These are phyloP conservation scores for Candida albicans DNA, from an alignment of 1,139 yeast genomes.

Conservation along the genomic window DNA sequence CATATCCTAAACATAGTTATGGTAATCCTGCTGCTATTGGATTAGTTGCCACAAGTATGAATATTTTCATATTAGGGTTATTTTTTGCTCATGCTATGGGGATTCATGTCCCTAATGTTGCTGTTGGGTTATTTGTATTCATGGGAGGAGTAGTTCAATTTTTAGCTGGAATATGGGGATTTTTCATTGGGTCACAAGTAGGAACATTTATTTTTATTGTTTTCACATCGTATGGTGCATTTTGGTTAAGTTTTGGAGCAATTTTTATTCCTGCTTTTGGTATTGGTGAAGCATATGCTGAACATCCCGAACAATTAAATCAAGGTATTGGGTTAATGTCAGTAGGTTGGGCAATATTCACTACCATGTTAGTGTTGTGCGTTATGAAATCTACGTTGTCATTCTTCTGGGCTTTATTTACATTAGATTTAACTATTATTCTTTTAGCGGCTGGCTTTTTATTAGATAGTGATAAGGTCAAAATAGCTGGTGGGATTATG, in stretches of 20 bases:
- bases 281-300: conserved; percentile 48
- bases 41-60: conserved; percentile 34
- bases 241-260: conserved; percentile 68
- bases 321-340: conserved; percentile 60
- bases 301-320: conserved; percentile 39
- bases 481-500: conserved; percentile 69
- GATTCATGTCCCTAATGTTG: conserved; percentile 32
- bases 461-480: conserved; percentile 39
- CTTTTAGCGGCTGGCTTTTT: conserved; percentile 57
- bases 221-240: conserved; percentile 69
- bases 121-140: conserved; percentile 45
- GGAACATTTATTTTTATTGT: conserved; percentile 60
- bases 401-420: conserved; percentile 51
- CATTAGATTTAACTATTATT: conserved; percentile 54
- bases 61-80: conserved; percentile 47
- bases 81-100: conserved; percentile 41
- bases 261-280: conserved; percentile 57
- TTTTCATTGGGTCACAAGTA: conserved; percentile 51
- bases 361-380: conserved; percentile 54
- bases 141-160: conserved; percentile 65
- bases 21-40: conserved; percentile 68
- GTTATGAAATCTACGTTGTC: conserved; percentile 67
- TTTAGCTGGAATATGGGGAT: conserved; percentile 66
- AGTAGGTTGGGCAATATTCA: conserved; percentile 63
- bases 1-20: conserved; percentile 32